Base-by-base conservation (phyloP, 257 asterid species). In the Forsythia suspensa region DNA sequence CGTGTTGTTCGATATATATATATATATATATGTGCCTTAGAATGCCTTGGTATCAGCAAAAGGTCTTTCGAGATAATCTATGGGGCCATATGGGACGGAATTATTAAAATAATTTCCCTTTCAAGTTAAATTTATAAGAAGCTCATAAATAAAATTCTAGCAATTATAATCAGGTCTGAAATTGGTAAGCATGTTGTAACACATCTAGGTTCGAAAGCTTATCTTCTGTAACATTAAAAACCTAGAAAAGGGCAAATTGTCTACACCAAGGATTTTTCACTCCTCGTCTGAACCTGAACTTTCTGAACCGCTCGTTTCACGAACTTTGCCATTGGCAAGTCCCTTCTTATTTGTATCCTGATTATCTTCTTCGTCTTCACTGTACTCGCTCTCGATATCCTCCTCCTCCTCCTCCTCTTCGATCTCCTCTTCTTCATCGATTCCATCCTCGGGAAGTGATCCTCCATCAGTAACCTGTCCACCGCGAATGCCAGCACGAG, bases 301-400 rank as follows among this genome's bases (percentile, higher is more conserved):
- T 71, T 88, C 91, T 21, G 88, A 84, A 80, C 83, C 66, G 34
- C 85, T 77, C 78, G 84, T 85, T 21, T 82, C 84, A 38, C 79
- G 75, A 38, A 3, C 73, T 80, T 82, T 82, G 41, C 87, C 85
- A 40, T 81, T 90, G 6, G 57, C 71, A 41, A 52, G 6, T 7
- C 79, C 79, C 79, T 82, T 86, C 75, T 79, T 86, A 21, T 71
- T 79, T 3, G 18, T 76, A 9, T 66, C 70, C 38, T 41, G 52
- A 37, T 79, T 55, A 0, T 89, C 90, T 8, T 85, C 94, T 8
- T 94, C 97, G 21, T 90, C 95, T 34, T 92, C 97, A 36, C 99
- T 95, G 57, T 93, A 95, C 85, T 95, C 99, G 16, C 98, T 93
- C 83, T 89, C 81, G 6, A 85, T 86, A 51, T 91, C 97, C 76